phyloP scores from a whole-genome alignment of 768 basidiomycete species.

The Mrakia gelida region DNA sequence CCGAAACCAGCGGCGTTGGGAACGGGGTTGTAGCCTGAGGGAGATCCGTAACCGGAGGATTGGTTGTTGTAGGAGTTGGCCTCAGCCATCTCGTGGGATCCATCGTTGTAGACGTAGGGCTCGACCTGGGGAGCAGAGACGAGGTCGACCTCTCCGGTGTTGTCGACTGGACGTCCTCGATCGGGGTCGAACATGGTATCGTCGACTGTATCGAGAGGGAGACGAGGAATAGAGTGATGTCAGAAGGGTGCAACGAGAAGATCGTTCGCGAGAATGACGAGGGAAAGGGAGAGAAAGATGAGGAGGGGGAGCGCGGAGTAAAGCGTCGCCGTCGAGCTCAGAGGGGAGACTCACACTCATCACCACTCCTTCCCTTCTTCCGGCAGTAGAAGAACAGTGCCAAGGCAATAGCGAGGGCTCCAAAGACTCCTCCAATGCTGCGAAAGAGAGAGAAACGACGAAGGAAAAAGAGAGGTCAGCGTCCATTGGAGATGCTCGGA shows the following conservation, averaged over 20 bases:
- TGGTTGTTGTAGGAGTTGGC: slow-evolving; percentile 20
- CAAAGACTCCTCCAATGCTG: slow-evolving; percentile 31
- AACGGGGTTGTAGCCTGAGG: slow-evolving; percentile 11
- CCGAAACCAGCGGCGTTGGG: slow-evolving; percentile 8
- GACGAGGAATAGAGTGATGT: not conserved
- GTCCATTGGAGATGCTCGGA: no score
- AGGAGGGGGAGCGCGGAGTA: slow-evolving; percentile 4
- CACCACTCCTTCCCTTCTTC: slow-evolving; percentile 16
- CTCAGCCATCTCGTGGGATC: slow-evolving; percentile 27
- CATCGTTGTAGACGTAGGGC: slow-evolving; percentile 29
- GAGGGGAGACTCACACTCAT: slow-evolving; percentile 7
- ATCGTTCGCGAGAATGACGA: not conserved
- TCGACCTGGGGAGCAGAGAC: slow-evolving; percentile 25
- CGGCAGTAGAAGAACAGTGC: slow-evolving; percentile 29
- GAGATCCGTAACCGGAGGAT: slow-evolving; percentile 2
- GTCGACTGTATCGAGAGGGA: not conserved
- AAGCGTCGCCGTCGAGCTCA: slow-evolving; percentile 31
- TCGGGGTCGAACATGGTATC: slow-evolving; percentile 24
- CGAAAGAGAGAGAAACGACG: not conserved
- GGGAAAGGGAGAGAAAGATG: not conserved
- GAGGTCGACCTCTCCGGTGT: slow-evolving; percentile 26
- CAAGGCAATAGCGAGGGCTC: slow-evolving; percentile 27
- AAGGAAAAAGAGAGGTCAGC: not conserved
- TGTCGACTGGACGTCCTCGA: slow-evolving; percentile 29
- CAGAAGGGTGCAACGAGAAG: not conserved